phyloP scores from a whole-genome alignment of 805 yeast genomes.

The Lipomyces sp. region DNA sequence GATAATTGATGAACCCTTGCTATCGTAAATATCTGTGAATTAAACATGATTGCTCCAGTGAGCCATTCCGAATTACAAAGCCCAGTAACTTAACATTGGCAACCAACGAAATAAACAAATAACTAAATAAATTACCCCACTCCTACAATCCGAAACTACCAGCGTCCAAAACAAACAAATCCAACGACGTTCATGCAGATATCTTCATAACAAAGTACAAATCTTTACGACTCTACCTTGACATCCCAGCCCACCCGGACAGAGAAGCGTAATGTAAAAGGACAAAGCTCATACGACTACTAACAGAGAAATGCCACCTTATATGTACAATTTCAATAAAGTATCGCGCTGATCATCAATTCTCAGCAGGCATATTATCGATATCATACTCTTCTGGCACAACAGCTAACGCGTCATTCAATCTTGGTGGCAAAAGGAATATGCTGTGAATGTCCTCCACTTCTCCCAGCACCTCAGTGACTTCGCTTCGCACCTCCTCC shows the following conservation, averaged over 20 bases:
- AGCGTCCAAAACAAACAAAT: background rate
- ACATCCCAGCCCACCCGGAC: background rate
- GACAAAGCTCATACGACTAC: background rate
- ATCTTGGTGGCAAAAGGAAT: background rate
- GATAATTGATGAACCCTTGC: no score
- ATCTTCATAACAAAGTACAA: background rate
- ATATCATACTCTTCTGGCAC: background rate
- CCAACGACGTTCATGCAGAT: background rate
- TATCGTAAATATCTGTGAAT: no score
- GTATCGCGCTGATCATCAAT: background rate
- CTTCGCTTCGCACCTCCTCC: background rate
- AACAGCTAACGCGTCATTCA: background rate
- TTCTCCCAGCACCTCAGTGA: constrained; percentile 2
- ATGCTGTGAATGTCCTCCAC: background rate
- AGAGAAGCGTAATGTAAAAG: background rate
- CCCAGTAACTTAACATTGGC: background rate
- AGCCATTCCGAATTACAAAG: background rate
- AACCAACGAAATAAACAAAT: background rate
- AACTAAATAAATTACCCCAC: background rate
- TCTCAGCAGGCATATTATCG: background rate
- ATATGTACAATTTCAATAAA: background rate
- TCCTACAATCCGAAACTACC: background rate
- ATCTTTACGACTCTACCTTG: background rate
- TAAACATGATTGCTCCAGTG: no score
- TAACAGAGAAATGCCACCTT: background rate